A percentile compares a stretch with the other conserved stretches of the same genome.
These are phyloP conservation scores for Leishmania turanica DNA, from an alignment of 208 protist genomes.

Conservation along the genomic window DNA sequence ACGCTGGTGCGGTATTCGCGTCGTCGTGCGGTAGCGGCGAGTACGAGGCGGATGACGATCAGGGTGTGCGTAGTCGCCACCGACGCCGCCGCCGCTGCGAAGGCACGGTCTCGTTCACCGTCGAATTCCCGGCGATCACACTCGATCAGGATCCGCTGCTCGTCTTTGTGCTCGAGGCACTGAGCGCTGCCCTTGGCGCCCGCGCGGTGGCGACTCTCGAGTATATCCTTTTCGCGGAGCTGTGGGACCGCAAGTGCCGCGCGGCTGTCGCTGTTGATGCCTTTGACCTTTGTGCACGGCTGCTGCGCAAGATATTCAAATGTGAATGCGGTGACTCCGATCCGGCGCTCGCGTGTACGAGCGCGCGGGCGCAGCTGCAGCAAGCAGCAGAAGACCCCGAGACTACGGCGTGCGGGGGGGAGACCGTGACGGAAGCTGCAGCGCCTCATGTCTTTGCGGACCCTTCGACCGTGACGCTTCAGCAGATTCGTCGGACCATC, in stretches of 20 bases:
- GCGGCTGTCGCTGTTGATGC: neutral
- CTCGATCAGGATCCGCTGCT: slow-evolving; percentile 49
- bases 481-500: slow-evolving; percentile 6
- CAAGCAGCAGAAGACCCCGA: neutral
- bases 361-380: neutral
- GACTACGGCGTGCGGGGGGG: neutral
- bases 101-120: slow-evolving; percentile 18
- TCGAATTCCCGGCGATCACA: slow-evolving; percentile 44
- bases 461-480: slow-evolving; percentile 21
- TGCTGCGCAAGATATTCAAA: neutral
- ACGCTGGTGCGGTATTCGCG: neutral
- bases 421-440: neutral
- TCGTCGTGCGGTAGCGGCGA: neutral
- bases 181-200: slow-evolving; percentile 53
- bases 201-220: slow-evolving; percentile 43
- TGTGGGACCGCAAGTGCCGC: slow-evolving; percentile 26
- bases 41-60: neutral
- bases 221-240: slow-evolving; percentile 44
- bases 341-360: neutral
- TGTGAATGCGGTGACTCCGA: neutral
- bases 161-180: slow-evolving; percentile 49
- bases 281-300: slow-evolving; percentile 2
- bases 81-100: slow-evolving; percentile 41
- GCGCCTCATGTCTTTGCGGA: slow-evolving; percentile 17
- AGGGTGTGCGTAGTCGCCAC: neutral